These are phyloP conservation scores for Dothistroma septosporum DNA, from an alignment of 2,329 filamentous ascomycete species.

Conservation along the genomic window DNA sequence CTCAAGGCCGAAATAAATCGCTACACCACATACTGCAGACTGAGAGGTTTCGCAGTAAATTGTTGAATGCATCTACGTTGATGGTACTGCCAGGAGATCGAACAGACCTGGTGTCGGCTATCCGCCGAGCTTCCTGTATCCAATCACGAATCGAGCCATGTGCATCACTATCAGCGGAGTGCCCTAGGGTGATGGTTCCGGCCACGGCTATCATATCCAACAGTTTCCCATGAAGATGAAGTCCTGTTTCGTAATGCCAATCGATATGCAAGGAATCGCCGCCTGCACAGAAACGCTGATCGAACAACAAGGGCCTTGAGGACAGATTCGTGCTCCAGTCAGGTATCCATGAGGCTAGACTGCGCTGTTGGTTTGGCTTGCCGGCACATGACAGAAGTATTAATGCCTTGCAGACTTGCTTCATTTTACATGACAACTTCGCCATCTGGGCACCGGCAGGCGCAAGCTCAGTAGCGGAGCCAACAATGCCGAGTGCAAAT, in stretches of 20 bases:
- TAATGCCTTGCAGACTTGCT: constrained; percentile 26
- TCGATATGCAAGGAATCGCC: constrained; percentile 27
- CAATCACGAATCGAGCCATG: constrained; percentile 20
- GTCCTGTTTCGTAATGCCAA: constrained; percentile 25
- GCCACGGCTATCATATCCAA: constrained; percentile 26
- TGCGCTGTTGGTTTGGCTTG: constrained; percentile 23
- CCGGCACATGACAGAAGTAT: constrained; percentile 30
- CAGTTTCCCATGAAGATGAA: constrained; percentile 28
- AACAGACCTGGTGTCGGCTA: constrained; percentile 23
- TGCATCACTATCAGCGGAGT: constrained; percentile 6
- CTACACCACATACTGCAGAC: constrained; percentile 12
- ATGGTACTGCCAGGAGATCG: constrained; percentile 27
- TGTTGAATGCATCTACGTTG: constrained; percentile 28
- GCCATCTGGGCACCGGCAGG: constrained; percentile 2
- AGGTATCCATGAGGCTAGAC: constrained; percentile 25
- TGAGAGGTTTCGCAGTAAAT: constrained; percentile 20
- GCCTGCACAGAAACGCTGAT: constrained; percentile 23
- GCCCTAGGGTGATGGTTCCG: constrained; percentile 20
- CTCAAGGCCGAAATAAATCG: not conserved
- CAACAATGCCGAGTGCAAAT: constrained; percentile 29
- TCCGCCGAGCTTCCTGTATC: constrained; percentile 26
- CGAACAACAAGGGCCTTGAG: constrained; percentile 30
- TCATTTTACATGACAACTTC: constrained; percentile 9
- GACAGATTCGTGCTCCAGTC: constrained; percentile 29
- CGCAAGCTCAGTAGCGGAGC: constrained; percentile 20